phyloP scores from a whole-genome alignment of 2,329 filamentous ascomycete genomes.

The Colletotrichum tamarilloi region DNA sequence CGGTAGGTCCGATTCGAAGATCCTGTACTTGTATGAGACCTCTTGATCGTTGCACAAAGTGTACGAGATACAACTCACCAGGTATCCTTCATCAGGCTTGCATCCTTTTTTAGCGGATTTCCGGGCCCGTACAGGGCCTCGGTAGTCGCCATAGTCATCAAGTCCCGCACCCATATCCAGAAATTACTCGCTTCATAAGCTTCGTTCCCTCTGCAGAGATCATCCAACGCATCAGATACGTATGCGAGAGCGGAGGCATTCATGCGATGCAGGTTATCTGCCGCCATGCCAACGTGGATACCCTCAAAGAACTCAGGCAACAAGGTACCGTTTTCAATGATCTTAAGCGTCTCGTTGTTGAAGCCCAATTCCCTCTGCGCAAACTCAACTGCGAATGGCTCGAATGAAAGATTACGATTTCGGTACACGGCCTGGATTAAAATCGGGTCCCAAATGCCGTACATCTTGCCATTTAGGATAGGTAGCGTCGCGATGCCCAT shows the following conservation, averaged over 20 bases:
- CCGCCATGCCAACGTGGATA: constrained; percentile 18
- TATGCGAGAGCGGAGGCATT: constrained; percentile 27
- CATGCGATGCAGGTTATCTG: constrained; percentile 16
- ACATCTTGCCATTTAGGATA: constrained; percentile 55
- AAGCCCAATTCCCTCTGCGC: constrained; percentile 51
- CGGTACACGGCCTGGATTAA: constrained; percentile 53
- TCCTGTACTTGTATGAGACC: background rate
- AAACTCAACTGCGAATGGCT: constrained; percentile 51
- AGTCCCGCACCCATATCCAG: constrained; percentile 50
- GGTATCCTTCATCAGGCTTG: constrained; percentile 46
- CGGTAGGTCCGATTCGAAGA: constrained; percentile 10
- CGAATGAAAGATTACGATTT: constrained; percentile 53
- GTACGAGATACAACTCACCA: constrained; percentile 38
- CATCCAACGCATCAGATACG: constrained; percentile 16
- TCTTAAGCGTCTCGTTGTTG: constrained; percentile 42
- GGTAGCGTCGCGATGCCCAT: constrained; percentile 55
- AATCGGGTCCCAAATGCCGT: constrained; percentile 54
- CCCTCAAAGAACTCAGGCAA: constrained; percentile 18
- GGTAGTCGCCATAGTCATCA: constrained; percentile 51
- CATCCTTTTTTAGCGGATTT: constrained; percentile 51
- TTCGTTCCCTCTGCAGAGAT: constrained; percentile 39
- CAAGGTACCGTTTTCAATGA: constrained; percentile 20
- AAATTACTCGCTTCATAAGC: constrained; percentile 42
- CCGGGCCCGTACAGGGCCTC: constrained; percentile 54
- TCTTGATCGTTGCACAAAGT: accelerated